These are phyloP conservation scores for Rhodotorula sp. DNA, from an alignment of 1,284 basidiomycete genomes.

Conservation along the genomic window DNA sequence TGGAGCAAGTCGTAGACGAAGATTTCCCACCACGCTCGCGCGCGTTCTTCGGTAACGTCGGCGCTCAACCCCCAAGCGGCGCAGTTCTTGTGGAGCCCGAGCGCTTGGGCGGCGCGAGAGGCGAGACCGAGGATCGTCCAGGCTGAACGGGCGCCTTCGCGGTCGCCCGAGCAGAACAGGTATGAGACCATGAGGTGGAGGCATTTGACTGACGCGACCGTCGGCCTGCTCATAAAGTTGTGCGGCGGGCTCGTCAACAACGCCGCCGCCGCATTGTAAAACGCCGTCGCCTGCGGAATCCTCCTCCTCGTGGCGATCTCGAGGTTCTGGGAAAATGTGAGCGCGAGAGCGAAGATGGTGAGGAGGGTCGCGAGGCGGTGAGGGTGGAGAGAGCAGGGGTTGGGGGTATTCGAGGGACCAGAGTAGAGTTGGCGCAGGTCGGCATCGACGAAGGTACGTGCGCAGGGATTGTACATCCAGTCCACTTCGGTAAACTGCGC, in stretches of 20 bases:
- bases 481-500: constrained; percentile 18
- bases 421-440: constrained; percentile 31
- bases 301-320: constrained; percentile 9
- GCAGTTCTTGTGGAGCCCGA: constrained; percentile 12
- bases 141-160: constrained; percentile 31
- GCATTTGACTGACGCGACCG: constrained; percentile 36
- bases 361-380: constrained; percentile 10
- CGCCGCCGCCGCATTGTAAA: constrained; percentile 18
- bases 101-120: constrained; percentile 22
- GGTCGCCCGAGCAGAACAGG: constrained; percentile 33
- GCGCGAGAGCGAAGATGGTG: constrained; percentile 4
- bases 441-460: constrained; percentile 10
- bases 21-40: constrained; percentile 38
- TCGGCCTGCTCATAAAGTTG: constrained; percentile 38
- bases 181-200: constrained; percentile 42
- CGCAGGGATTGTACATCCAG: constrained; percentile 42
- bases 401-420: neutral
- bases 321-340: constrained; percentile 11
- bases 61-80: neutral
- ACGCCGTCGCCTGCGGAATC: neutral
- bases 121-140: constrained; percentile 40
- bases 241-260: constrained; percentile 33
- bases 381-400: neutral
- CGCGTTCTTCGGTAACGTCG: constrained; percentile 2
- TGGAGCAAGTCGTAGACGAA: constrained; percentile 41